These are phyloP conservation scores for Bruguiera sexangula DNA, from an alignment of 345 rosid species.

Conservation along the genomic window DNA sequence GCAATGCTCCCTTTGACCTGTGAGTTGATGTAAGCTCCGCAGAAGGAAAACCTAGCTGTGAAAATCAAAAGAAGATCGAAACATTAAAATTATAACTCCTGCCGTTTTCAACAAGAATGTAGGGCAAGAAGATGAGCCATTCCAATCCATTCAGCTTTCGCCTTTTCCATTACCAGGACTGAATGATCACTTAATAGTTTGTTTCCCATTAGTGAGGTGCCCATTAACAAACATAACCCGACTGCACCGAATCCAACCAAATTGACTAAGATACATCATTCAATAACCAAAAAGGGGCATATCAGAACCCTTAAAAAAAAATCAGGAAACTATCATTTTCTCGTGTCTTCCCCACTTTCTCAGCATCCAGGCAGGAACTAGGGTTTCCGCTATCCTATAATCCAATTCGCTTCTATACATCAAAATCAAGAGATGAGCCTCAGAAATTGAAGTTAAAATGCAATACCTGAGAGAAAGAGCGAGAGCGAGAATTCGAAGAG, in stretches of 20 bases:
- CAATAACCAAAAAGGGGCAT: constrained; percentile 8
- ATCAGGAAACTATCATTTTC: not conserved
- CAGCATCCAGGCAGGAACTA: constrained; percentile 30
- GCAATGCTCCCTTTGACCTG: constrained; percentile 9
- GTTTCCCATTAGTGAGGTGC: constrained; percentile 3
- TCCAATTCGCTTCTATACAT: constrained; percentile 9
- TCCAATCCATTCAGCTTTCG: not conserved
- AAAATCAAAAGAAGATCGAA: not conserved
- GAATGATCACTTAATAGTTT: not conserved
- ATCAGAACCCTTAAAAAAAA: not conserved
- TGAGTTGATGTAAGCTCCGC: constrained; percentile 5
- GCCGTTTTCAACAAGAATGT: not conserved
- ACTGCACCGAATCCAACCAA: constrained; percentile 12
- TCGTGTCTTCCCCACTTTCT: constrained; percentile 16
- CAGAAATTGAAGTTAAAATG: constrained; percentile 8
- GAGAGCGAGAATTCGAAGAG: constrained; percentile 1
- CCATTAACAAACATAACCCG: constrained; percentile 8
- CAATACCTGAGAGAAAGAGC: constrained; percentile 27
- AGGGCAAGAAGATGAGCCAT: not conserved
- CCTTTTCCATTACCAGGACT: not conserved
- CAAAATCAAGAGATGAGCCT: constrained; percentile 1
- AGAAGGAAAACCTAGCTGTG: constrained; percentile 4
- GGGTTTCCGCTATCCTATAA: constrained; percentile 34
- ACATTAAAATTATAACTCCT: not conserved
- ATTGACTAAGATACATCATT: constrained; percentile 12